Evolutionary conservation across 2,329 filamentous ascomycete genomes (phyloP).

Genomic region (Penicillium occitanis): DNA sequence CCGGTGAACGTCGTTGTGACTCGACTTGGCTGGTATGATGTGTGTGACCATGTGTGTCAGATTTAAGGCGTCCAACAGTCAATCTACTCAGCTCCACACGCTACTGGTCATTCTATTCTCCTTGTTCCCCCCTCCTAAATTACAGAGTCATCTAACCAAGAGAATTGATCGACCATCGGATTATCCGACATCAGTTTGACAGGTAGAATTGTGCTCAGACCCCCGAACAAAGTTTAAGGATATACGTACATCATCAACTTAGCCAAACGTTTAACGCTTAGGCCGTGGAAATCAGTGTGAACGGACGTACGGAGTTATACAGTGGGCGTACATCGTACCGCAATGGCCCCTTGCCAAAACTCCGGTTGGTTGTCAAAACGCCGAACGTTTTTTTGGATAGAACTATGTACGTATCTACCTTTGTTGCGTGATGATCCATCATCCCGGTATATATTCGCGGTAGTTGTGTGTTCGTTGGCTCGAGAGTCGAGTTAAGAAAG

Average conservation of each 20-base stretch:
- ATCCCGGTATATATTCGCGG: neutral
- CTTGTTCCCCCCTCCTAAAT: neutral
- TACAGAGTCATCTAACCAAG: neutral
- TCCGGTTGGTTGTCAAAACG: constrained; percentile 6
- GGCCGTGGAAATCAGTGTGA: neutral
- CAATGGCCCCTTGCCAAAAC: neutral
- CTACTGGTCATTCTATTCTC: neutral
- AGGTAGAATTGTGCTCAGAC: constrained; percentile 6
- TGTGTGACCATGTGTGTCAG: constrained; percentile 1
- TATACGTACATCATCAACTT: neutral
- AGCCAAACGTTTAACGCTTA: neutral
- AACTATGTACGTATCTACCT: neutral
- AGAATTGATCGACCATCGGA: neutral
- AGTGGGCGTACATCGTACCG: neutral
- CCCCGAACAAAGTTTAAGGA: neutral
- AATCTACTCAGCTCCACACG: neutral
- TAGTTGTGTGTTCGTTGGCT: neutral
- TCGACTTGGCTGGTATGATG: neutral
- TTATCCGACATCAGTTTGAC: neutral
- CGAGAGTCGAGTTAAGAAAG: neutral
- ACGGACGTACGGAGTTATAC: neutral
- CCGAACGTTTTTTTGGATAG: neutral
- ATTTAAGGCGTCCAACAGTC: constrained; percentile 1
- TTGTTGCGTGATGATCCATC: neutral
- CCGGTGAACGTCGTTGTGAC: neutral